Evolutionary conservation across 257 asterid genomes (phyloP).

Genomic region (Catharanthus roseus): DNA sequence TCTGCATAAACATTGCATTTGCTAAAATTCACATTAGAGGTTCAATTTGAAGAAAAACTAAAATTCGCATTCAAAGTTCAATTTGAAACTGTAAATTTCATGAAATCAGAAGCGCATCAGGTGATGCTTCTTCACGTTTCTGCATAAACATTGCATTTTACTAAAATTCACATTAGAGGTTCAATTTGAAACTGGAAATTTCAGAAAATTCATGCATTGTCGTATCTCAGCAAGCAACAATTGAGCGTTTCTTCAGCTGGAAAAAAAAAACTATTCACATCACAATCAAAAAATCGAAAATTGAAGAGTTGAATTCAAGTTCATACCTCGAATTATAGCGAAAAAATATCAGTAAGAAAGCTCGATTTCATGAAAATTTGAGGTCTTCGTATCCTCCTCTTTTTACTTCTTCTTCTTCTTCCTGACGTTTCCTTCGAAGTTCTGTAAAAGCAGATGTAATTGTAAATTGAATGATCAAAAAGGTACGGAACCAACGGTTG

Average conservation of each 20-base stretch:
- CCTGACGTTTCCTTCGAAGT: too few species aligned
- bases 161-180: too few species aligned
- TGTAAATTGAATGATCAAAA: too few species aligned
- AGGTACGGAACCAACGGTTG: slow-evolving; percentile 8
- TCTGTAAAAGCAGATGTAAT: too few species aligned
- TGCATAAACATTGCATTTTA: too few species aligned
- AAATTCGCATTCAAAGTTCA: too few species aligned
- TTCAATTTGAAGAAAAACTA: neutral
- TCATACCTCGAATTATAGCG: neutral
- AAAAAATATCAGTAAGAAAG: neutral
- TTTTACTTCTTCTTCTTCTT: neutral
- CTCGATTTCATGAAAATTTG: neutral
- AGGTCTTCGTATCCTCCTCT: neutral
- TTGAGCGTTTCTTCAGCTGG: neutral
- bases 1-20: slow-evolving; percentile 5
- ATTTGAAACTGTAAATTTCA: too few species aligned
- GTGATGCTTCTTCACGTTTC: too few species aligned
- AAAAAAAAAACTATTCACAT: neutral
- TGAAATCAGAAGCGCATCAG: too few species aligned
- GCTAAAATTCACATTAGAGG: neutral
- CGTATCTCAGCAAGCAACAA: neutral
- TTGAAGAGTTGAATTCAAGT: neutral
- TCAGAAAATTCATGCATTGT: too few species aligned
- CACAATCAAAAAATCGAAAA: neutral
- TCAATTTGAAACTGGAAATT: too few species aligned